Conservation (phyloP, 345 rosid species). For the Limnanthes douglasii region DNA sequence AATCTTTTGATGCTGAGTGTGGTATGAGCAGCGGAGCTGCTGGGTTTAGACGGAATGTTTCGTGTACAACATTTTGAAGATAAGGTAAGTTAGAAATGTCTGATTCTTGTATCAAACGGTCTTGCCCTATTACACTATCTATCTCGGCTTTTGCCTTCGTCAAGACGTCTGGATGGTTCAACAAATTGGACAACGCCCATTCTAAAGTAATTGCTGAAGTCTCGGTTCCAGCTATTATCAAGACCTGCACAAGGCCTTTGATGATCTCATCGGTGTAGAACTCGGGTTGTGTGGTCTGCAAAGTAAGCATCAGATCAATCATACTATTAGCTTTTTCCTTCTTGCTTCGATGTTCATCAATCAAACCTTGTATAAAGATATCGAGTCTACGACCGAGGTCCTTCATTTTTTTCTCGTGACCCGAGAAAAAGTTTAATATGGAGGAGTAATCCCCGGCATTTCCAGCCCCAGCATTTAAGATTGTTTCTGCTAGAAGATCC, state of each 20-base stretch:
- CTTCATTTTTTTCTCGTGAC: constrained; percentile 18
- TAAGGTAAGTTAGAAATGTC: constrained; percentile 15
- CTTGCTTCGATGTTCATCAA: constrained; percentile 28
- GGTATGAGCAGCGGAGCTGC: constrained; percentile 18
- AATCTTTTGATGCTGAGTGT: constrained; percentile 25
- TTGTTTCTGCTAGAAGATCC: constrained; percentile 12
- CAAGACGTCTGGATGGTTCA: constrained; percentile 17
- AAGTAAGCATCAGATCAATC: constrained; percentile 32
- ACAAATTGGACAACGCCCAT: constrained; percentile 25
- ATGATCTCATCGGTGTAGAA: too few relatives aligned
- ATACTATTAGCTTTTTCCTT: constrained; percentile 20
- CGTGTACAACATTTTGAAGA: constrained; percentile 16
- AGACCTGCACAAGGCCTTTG: too few relatives aligned
- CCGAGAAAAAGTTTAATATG: constrained; percentile 15
- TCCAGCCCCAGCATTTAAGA: constrained; percentile 4
- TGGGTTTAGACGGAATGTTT: constrained; percentile 21
- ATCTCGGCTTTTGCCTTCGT: constrained; percentile 16
- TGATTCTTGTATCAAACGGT: constrained; percentile 14
- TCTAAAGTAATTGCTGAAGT: constrained; percentile 19
- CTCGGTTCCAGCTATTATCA: constrained; percentile 17
- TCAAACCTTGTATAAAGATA: constrained; percentile 24
- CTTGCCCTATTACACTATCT: constrained; percentile 8
- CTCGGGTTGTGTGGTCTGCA: too few relatives aligned
- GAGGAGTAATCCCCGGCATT: constrained; percentile 28
- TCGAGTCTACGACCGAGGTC: constrained; percentile 19